A percentile compares a stretch with the other conserved stretches of the same genome.
These are phyloP conservation scores for Cytospora piceicola DNA, from an alignment of 2,329 filamentous ascomycete species.

Conservation along the genomic window DNA sequence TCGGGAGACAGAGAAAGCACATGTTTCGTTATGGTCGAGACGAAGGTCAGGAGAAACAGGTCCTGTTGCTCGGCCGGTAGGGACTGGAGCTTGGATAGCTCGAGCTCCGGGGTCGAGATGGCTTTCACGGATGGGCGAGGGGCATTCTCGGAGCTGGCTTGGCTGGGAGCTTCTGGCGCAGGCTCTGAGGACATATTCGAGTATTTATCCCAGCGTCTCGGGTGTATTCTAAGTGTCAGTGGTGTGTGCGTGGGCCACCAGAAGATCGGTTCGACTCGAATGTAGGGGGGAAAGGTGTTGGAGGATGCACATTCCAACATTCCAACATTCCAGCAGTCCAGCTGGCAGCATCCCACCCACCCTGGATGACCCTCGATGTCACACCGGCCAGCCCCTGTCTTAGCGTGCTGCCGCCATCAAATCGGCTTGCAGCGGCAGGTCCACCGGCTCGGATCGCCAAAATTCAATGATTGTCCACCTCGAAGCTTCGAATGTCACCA, in stretches of 20 bases:
- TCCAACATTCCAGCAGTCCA: slow-evolving; percentile 14
- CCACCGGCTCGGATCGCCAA: slow-evolving; percentile 23
- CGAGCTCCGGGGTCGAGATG: slow-evolving; percentile 72
- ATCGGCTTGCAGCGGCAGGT: slow-evolving; percentile 28
- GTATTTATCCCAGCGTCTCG: background rate
- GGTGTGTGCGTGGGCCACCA: slow-evolving; percentile 23
- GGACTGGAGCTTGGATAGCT: slow-evolving; percentile 84
- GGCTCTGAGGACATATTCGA: slow-evolving; percentile 32
- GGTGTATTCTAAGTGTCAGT: slow-evolving; percentile 11
- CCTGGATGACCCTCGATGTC: slow-evolving; percentile 22
- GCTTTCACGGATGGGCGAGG: slow-evolving; percentile 36
- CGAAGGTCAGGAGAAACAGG: slow-evolving; percentile 87
- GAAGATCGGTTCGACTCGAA: slow-evolving; percentile 11
- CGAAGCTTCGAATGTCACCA: background rate
- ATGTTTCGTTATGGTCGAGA: slow-evolving; percentile 80
- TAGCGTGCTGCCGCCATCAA: slow-evolving; percentile 24
- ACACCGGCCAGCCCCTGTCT: slow-evolving; percentile 25
- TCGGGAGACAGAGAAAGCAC: slow-evolving; percentile 75
- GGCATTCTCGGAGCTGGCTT: slow-evolving; percentile 39
- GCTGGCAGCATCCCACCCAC: slow-evolving; percentile 28
- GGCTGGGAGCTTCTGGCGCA: slow-evolving; percentile 29
- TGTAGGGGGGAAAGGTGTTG: slow-evolving; percentile 1
- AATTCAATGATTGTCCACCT: slow-evolving; percentile 20
- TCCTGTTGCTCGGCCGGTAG: slow-evolving; percentile 95
- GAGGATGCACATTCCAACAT: slow-evolving; percentile 12